These are phyloP conservation scores for Leucocoprinus birnbaumii DNA, from an alignment of 768 basidiomycete genomes.

Conservation along the genomic window DNA sequence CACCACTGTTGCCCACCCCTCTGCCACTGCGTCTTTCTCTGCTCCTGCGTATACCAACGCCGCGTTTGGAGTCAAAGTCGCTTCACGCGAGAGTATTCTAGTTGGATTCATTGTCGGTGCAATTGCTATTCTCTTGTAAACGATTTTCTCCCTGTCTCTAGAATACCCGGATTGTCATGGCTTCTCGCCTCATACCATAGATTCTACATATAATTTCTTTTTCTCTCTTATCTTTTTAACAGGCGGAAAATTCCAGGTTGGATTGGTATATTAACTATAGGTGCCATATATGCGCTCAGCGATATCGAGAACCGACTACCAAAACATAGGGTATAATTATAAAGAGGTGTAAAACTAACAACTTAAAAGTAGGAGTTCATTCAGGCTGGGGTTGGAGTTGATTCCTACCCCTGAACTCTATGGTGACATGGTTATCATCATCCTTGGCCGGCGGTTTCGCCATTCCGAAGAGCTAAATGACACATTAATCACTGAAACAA, in stretches of 20 bases:
- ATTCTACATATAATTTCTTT: background rate
- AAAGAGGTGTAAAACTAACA: no score
- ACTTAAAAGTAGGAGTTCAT: no score
- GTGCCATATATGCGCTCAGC: no score
- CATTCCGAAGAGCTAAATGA: constrained; percentile 37
- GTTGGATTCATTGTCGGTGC: background rate
- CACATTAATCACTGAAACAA: background rate
- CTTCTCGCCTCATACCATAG: background rate
- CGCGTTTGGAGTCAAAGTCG: background rate
- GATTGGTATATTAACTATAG: no score
- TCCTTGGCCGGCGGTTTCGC: constrained; percentile 1
- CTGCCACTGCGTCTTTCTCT: background rate
- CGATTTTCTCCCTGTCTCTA: background rate
- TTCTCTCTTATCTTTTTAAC: background rate
- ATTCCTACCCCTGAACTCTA: background rate
- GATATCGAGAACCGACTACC: no score
- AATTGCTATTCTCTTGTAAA: background rate
- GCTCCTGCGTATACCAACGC: background rate
- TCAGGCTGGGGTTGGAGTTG: background rate
- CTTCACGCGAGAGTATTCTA: background rate
- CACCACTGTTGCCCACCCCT: background rate
- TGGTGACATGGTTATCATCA: background rate
- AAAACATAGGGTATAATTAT: no score
- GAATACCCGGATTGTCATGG: background rate
- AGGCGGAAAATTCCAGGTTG: background rate